Evolutionary conservation across 345 rosid genomes (phyloP), one percentile per base, ranked within the genome.

Genomic region (Balakata baccata): DNA sequence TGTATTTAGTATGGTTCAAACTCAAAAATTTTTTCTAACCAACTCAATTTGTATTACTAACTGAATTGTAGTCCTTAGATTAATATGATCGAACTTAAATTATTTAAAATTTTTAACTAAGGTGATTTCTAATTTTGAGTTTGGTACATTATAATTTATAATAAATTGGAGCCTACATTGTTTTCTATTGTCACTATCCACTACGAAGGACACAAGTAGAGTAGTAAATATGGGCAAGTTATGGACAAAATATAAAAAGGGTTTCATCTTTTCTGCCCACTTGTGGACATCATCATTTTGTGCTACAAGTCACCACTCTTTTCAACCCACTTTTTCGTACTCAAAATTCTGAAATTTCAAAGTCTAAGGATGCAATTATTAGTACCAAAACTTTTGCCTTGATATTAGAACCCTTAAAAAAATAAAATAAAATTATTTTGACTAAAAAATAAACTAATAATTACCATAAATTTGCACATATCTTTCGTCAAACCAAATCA

Each of bases 201-300:
- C 34, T 29, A 29, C 34, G 2, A 29, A 29, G 1, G 1, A 29
- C 34, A 29, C 34, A 29, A 29, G 34, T 29, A 29, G 34, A 29
- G 34, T 1, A 29, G 34, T 29, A 29, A 29, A 29, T 29, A 29
- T 29, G 34, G 34, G 34, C 34, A 29, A 29, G 34, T 2, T 29
- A 29, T 29, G 34, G 52, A 37, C 47, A 61, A 43, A 50, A 50
- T 47, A 66, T 14, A 72, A 78, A 78, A 72, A 82, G 85, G 29
- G 47, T 54, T 76, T 74, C 70, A 69, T 37, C 83, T 74, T 87
- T 80, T 69, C 54, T 7, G 82, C 78, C 90, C 86, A 86, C 89
- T 87, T 83, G 90, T 62, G 84, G 86, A 85, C 89, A 84, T 73
- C 90, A 92, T 90, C 90, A 90, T 92, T 90, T 79, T 77, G 80